Base-by-base conservation (phyloP, 2,329 filamentous ascomycete species). In the Aspergillus neotritici region DNA sequence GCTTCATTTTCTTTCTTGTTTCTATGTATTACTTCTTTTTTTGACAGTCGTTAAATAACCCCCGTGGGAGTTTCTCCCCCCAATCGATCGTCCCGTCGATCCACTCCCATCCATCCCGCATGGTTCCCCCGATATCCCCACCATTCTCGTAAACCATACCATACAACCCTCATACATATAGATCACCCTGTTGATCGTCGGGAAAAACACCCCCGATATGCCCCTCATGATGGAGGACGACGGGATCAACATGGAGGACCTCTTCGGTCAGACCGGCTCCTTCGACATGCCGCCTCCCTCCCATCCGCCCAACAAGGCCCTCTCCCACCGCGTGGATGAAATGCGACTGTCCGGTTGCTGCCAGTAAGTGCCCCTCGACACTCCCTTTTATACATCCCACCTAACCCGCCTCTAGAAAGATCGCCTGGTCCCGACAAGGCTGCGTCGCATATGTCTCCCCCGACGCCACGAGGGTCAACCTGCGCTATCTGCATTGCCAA, bases 351-450 rank as follows among this genome's bases (percentile, higher is more conserved):
- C 79, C 46, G 88, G 88, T 12, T 93, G 86, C 63, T 87, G 83
- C 73, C 85, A 89, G 88, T 93, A 79, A 69, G 82, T 75, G 34
- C 31, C 12, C 5, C 15, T 21, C 9, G 13, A 21, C 13, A 10
- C 8, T 29, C 7, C 21, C 11, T 39, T 11, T 7, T 8, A 10
- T 9, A 5, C 11, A 13, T 21, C 12, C 28, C 38, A 36, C 36
- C 51, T 63, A 39, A 65, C 61, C 48, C 54, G 43, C 15, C 4
- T 37, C 34, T 54, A 94, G 89, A 62, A 81, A 80, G 51, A 78
- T 96, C 41, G 82, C 86, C 25, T 97, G 91, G 90, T 95, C 91
- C 9, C 89, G 83, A 56, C 79, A 82, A 48, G 91, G 91, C 34
- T 88, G 84, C 47, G 87, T 97, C 53, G 90, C 90, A 21, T 84